Base-by-base conservation (phyloP, 352 stramenopile genomes). In the Phytophthora cactorum region DNA sequence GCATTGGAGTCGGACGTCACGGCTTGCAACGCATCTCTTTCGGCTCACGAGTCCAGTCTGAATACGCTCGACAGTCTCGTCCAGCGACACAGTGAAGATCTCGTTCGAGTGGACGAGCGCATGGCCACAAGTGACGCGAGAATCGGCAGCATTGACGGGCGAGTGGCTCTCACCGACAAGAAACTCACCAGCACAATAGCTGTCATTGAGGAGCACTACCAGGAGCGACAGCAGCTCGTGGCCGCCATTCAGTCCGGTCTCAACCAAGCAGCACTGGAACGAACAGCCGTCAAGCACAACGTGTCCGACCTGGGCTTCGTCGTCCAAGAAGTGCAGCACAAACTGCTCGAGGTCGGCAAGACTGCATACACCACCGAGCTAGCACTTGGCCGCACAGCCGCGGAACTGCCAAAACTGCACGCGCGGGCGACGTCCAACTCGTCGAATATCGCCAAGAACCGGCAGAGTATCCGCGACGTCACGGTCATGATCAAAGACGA, bases 321-420 rank as follows among this genome's bases (percentile, higher is more conserved):
- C 5, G 31, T 89, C 3, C 70, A 88, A 52, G 81, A 91, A 54
- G 52, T 73, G 0, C 79, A 88, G 59, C 81, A 82, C 31, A 80
- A 74, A 28, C 46, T 91, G 14, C 65, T 66, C 11, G 79, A 84
- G 14, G 73, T 91, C 31, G 59, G 36, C 46, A 85, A 85, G 31
- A 51, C 79, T 51, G 72, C 75, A 5, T 50, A 72, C 4, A 78
- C 75, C 3, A 86, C 77, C 0, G 78, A 89, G 15, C 27, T 79
- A 15, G 73, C 69, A 25, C 66, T 89, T 15, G 59, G 55, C 10
- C 79, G 79, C 1, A 80, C 81, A 1, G 75, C 73, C 0, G 65
- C 75, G 1, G 83, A 91, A 59, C 68, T 91, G 17, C 71, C 75
- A 7, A 89, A 90, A 49, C 57, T 90, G 5, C 72, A 86, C 25